Evolutionary conservation across 306 rosid species (phyloP).

Genomic region (Dryas drummondii): DNA sequence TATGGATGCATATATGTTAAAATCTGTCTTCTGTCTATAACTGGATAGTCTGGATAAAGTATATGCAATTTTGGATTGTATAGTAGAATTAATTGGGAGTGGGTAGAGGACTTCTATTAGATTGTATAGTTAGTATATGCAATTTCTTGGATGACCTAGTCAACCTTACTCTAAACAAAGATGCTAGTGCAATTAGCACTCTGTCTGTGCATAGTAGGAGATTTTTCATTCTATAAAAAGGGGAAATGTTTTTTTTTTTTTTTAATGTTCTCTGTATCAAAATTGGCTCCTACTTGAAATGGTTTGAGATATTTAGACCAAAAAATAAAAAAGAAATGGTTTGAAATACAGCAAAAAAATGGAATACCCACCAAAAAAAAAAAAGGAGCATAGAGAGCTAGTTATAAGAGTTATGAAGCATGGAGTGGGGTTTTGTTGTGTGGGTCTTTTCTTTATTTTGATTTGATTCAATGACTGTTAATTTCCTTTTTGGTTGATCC

Average conservation of each 20-base stretch:
- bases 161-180: no score
- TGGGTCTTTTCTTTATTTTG: no score
- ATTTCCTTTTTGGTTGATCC: background rate
- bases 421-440: background rate
- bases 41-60: background rate
- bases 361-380: background rate
- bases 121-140: background rate
- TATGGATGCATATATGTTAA: background rate
- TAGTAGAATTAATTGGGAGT: no score
- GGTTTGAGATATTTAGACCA: background rate
- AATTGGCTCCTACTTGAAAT: background rate
- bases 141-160: no score
- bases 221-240: no score
- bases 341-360: no score
- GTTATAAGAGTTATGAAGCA: background rate
- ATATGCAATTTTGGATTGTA: slow-evolving; percentile 5
- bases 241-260: no score
- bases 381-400: background rate
- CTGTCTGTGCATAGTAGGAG: no score
- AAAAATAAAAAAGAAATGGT: background rate
- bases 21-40: background rate
- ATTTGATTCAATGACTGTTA: no score
- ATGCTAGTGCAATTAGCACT: no score
- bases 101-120: background rate
- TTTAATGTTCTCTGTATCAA: background rate